Base-by-base conservation (phyloP, 805 yeast species). In the Zygotorulaspora sp. region DNA sequence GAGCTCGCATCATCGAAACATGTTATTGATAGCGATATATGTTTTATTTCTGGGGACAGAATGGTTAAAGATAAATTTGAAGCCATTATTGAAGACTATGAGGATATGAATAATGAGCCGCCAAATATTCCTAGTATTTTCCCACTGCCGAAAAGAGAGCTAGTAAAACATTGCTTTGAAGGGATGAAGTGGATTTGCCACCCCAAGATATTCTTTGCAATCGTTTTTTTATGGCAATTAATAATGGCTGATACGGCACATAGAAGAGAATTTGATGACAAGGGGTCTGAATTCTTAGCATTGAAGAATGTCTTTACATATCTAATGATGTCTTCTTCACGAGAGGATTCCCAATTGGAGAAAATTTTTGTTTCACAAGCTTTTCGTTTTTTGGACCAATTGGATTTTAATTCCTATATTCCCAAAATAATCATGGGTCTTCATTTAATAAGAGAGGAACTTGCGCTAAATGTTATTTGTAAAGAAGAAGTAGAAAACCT, bases 361-460 rank as follows among this genome's bases (percentile, higher is more conserved):
- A 31, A 29, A 14, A 13, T 41, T 8, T 40, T 30, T 22, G 36
- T 45, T 30, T 21, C 42, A 13, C 18, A 19, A 10, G 31, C 40
- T n/a, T 44, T 47, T 14, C 37, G 35, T 54, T 58, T 40, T 33
- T 45, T 47, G 24, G 49, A 21, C 11, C 28, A 35, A 18, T 34
- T 22, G 18, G 49, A 72, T 4, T 59, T 79, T 21, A 61, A 67
- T n/a, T 76, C 77, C 20, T 59, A 78, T 49, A 63, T 79, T 0
- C 83, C 90, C 0, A 78, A 75, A 41, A 70, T 85, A 8, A 70
- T 79, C 0, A 60, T 83, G 17, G 75, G 88, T 0, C 61, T 90
- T 32, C 97, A 89, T 62, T 53, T 88, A 25, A 62, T 86, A 2
- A 65, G 88, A 37, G 97, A 90, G 57, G 97, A 90, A 43, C 58